A percentile compares a stretch with the other conserved stretches of the same genome.
These are phyloP conservation scores for Pseudopyricularia cyperi DNA, from an alignment of 2,329 filamentous ascomycete species.

Conservation along the genomic window DNA sequence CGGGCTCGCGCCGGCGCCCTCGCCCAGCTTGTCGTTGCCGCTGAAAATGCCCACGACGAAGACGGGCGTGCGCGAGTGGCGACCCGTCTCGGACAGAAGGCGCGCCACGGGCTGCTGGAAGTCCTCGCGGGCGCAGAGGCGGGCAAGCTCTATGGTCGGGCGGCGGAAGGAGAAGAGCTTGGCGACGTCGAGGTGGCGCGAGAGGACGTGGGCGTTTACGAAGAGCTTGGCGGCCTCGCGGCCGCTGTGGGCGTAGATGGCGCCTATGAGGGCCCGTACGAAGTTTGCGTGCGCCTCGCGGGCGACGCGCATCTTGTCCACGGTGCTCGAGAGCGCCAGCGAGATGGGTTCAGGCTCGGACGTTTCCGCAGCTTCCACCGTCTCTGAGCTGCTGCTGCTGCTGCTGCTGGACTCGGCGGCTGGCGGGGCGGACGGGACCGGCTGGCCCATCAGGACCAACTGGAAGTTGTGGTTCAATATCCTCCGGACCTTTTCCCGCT, in stretches of 20 bases:
- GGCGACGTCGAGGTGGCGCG: slow-evolving; percentile 62
- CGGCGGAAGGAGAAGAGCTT: slow-evolving; percentile 72
- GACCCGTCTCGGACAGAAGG: slow-evolving; percentile 81
- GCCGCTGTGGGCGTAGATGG: slow-evolving; percentile 76
- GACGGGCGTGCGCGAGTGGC: slow-evolving; percentile 72
- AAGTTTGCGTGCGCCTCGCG: slow-evolving; percentile 45
- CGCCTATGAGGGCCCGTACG: slow-evolving; percentile 71
- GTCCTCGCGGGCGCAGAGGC: slow-evolving; percentile 75
- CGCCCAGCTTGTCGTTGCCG: slow-evolving; percentile 80
- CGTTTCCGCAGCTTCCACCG: background rate
- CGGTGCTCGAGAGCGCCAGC: background rate
- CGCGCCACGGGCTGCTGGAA: slow-evolving; percentile 81
- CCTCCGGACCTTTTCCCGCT: background rate
- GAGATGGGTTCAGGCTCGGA: background rate
- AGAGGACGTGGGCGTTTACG: slow-evolving; percentile 71
- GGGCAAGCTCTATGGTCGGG: slow-evolving; percentile 70
- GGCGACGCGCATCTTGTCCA: slow-evolving; percentile 13
- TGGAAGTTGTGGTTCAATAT: background rate
- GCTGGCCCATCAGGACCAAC: background rate
- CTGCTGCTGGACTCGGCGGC: background rate
- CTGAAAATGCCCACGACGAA: slow-evolving; percentile 92
- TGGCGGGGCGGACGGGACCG: slow-evolving; percentile 29
- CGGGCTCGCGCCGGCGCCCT: slow-evolving; percentile 70
- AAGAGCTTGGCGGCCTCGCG: slow-evolving; percentile 69
- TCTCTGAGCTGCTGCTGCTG: background rate